Evolutionary conservation across 2,329 filamentous ascomycete genomes (phyloP).

Genomic region (Bipolaris zeicola): DNA sequence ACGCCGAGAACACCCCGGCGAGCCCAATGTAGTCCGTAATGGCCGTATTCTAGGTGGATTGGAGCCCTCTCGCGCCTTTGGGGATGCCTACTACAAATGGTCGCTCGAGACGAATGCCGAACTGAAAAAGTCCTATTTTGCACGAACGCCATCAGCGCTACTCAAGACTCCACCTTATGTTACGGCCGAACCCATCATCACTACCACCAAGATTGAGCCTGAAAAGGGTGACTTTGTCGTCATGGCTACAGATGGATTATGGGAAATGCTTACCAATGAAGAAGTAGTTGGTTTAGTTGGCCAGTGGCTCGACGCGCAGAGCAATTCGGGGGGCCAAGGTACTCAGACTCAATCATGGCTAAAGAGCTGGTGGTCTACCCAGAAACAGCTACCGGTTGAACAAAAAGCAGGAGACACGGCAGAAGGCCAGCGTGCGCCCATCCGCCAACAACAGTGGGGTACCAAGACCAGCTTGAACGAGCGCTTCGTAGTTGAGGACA

Average conservation of each 20-base stretch:
- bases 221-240: constrained; percentile 93
- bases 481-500: constrained; percentile 92
- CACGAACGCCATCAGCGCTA: constrained; percentile 73
- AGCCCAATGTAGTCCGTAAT: constrained; percentile 84
- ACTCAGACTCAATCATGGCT: constrained; percentile 65
- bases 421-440: constrained; percentile 82
- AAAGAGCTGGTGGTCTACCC: constrained; percentile 68
- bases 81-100: constrained; percentile 98
- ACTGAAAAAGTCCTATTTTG: constrained; percentile 86
- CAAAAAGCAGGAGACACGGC: constrained; percentile 56
- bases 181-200: constrained; percentile 92
- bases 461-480: constrained; percentile 73
- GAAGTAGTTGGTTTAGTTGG: constrained; percentile 96
- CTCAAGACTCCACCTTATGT: constrained; percentile 95
- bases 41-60: constrained; percentile 90
- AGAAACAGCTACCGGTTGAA: constrained; percentile 75
- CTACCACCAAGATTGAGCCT: constrained; percentile 88
- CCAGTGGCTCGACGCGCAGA: constrained; percentile 90
- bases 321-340: constrained; percentile 44
- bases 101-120: constrained; percentile 80
- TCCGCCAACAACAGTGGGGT: constrained; percentile 90
- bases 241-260: constrained; percentile 93
- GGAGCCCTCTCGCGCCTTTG: constrained; percentile 92
- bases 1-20: constrained; percentile 84
- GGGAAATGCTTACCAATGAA: constrained; percentile 99